Evolutionary conservation across 768 basidiomycete genomes (phyloP).

Genomic region (Tricholoma flavovirens): DNA sequence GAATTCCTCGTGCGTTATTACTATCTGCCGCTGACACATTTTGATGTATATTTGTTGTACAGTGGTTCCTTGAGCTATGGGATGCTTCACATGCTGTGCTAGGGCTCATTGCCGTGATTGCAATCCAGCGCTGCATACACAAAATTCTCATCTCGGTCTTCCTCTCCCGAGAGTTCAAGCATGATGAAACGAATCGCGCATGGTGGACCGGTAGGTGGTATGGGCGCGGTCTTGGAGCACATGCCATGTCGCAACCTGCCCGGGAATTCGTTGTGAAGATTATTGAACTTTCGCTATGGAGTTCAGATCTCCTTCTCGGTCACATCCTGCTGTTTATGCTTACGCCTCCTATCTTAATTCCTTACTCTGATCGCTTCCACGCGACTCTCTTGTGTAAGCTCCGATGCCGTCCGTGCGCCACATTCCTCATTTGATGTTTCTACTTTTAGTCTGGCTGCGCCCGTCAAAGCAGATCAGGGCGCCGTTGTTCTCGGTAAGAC

Average conservation of each 20-base stretch:
- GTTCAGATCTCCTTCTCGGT: constrained; percentile 86
- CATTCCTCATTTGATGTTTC: not conserved
- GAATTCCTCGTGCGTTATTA: constrained; percentile 77
- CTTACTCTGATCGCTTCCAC: constrained; percentile 89
- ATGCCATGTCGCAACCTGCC: constrained; percentile 95
- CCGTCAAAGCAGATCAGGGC: constrained; percentile 93
- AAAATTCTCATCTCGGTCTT: constrained; percentile 93
- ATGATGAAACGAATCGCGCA: constrained; percentile 96
- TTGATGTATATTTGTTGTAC: constrained; percentile 14
- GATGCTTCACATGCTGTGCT: constrained; percentile 88
- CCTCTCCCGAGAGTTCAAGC: constrained; percentile 97
- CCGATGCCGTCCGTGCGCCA: not conserved
- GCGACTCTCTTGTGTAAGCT: constrained; percentile 86
- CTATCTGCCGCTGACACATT: constrained; percentile 6
- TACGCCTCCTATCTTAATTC: constrained; percentile 82
- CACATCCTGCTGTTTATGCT: constrained; percentile 88
- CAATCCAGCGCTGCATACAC: constrained; percentile 88
- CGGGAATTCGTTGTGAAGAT: constrained; percentile 98
- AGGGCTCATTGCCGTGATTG: constrained; percentile 86
- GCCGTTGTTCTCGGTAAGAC: constrained; percentile 85
- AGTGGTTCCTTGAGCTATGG: constrained; percentile 97
- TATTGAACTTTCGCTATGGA: constrained; percentile 93
- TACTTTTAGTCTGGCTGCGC: constrained; percentile 77
- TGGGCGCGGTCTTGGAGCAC: constrained; percentile 83
- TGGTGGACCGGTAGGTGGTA: constrained; percentile 99